phyloP scores from a whole-genome alignment of 495 filamentous ascomycete genomes.

The Penicillium goetzii region DNA sequence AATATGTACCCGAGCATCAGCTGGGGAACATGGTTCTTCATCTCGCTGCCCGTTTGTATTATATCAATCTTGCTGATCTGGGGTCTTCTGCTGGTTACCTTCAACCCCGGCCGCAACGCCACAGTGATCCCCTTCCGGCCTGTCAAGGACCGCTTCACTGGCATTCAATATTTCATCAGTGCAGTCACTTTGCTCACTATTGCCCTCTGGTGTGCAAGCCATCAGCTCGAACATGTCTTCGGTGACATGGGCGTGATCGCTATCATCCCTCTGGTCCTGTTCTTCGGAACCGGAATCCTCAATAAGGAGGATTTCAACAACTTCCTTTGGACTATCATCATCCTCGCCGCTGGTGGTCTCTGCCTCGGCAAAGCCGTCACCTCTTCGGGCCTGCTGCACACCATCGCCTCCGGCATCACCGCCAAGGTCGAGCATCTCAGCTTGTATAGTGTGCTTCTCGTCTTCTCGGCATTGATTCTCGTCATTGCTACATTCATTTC shows the following conservation, averaged over 20 bases:
- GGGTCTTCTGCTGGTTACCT: constrained; percentile 80
- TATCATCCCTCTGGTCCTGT: constrained; percentile 91
- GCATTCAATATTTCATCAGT: constrained; percentile 91
- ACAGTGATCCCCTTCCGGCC: constrained; percentile 91
- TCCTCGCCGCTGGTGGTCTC: constrained; percentile 91
- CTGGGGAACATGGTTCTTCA: constrained; percentile 97
- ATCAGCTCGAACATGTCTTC: constrained; percentile 83
- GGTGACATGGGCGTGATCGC: constrained; percentile 99
- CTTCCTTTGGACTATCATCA: constrained; percentile 99
- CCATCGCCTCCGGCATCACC: constrained; percentile 78
- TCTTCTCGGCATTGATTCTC: constrained; percentile 83
- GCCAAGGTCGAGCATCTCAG: constrained; percentile 73
- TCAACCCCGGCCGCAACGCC: constrained; percentile 80
- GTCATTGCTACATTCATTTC: constrained; percentile 98
- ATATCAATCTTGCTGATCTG: constrained; percentile 89
- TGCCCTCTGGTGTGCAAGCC: constrained; percentile 85
- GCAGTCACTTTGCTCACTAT: constrained; percentile 86
- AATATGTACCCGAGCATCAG: constrained; percentile 90
- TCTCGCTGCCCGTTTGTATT: constrained; percentile 89
- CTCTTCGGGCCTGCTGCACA: constrained; percentile 89
- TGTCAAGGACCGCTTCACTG: constrained; percentile 83
- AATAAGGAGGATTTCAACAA: constrained; percentile 99
- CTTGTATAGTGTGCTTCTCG: constrained; percentile 83
- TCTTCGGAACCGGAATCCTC: constrained; percentile 96
- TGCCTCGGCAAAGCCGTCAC: constrained; percentile 94